Conservation (phyloP, 441 rosid genomes). For the Kokia cookei region DNA sequence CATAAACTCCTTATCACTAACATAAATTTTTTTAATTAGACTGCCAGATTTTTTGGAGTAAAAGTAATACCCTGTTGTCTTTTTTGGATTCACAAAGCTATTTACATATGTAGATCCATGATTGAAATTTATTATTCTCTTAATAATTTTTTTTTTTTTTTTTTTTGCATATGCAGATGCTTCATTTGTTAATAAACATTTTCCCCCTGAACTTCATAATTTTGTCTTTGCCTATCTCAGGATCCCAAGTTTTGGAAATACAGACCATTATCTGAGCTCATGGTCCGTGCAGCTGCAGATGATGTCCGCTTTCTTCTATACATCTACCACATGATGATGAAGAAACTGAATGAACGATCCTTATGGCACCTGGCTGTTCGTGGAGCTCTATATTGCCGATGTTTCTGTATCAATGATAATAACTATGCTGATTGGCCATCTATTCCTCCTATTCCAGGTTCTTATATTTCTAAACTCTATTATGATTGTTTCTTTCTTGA, state of each 20-base stretch:
- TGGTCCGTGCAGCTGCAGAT: conserved; percentile 93
- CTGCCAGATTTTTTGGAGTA: background rate
- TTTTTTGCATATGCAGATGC: background rate
- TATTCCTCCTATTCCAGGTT: conserved; percentile 75
- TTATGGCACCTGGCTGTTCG: conserved; percentile 84
- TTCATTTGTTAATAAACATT: background rate
- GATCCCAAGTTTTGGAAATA: conserved; percentile 84
- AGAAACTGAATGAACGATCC: conserved; percentile 61
- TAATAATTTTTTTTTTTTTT: background rate
- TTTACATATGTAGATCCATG: background rate
- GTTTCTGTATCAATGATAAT: conserved; percentile 77
- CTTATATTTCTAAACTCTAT: background rate
- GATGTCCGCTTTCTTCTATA: conserved; percentile 89
- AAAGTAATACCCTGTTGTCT: background rate
- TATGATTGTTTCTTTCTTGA: background rate
- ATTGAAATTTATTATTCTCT: background rate
- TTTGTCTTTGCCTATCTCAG: conserved; percentile 28
- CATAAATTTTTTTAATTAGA: background rate
- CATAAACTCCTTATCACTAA: conserved; percentile 10
- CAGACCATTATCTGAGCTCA: conserved; percentile 78
- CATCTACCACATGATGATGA: conserved; percentile 77
- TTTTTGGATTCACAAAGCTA: background rate
- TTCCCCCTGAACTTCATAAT: background rate
- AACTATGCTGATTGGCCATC: conserved; percentile 75
- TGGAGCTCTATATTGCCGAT: conserved; percentile 73